phyloP scores from a whole-genome alignment of 805 yeast species.

The Lipomyces yamanashiensis region DNA sequence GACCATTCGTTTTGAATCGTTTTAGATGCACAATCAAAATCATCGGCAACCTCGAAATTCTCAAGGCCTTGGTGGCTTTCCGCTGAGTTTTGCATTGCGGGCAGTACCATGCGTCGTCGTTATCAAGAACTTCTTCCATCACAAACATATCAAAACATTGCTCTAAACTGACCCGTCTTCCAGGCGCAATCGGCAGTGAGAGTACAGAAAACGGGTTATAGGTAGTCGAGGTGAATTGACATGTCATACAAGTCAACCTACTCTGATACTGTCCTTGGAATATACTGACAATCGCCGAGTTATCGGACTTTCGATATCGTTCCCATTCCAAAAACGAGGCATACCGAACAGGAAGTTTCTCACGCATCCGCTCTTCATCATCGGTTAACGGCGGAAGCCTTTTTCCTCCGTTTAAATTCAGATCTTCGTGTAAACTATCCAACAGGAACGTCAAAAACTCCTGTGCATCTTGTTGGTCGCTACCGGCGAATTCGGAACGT shows the following conservation, averaged over 20 bases:
- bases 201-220: constrained; percentile 81
- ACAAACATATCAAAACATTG: constrained; percentile 81
- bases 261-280: constrained; percentile 90
- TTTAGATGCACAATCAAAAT: constrained; percentile 83
- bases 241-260: constrained; percentile 71
- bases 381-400: constrained; percentile 64
- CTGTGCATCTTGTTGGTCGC: constrained; percentile 83
- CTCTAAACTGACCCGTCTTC: constrained; percentile 49
- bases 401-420: constrained; percentile 67
- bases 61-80: constrained; percentile 67
- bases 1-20: constrained; percentile 60
- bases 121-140: constrained; percentile 72
- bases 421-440: constrained; percentile 82
- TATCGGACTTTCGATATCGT: constrained; percentile 74
- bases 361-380: constrained; percentile 75
- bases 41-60: constrained; percentile 77
- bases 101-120: constrained; percentile 84
- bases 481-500: constrained; percentile 65
- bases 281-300: constrained; percentile 76
- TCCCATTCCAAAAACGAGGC: constrained; percentile 95
- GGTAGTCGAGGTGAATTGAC: constrained; percentile 80
- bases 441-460: constrained; percentile 77
- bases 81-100: constrained; percentile 70
- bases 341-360: constrained; percentile 69
- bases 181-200: constrained; percentile 75